Evolutionary conservation across 352 stramenopile species (phyloP).

Genomic region (Phytophthora sp.): DNA sequence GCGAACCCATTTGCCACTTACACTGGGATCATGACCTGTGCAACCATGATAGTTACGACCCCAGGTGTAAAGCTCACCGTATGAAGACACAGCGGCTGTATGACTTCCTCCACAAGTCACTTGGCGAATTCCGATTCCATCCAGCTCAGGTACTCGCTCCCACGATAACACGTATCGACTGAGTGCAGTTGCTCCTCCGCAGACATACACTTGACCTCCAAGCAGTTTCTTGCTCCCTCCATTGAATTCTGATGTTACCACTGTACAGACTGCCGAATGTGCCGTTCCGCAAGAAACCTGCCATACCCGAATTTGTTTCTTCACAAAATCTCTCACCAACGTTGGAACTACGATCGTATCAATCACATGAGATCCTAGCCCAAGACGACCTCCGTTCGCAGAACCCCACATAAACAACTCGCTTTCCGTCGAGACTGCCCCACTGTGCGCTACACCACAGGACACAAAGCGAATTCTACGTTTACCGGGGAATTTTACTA

Average conservation of each 20-base stretch:
- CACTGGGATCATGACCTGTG: slow-evolving; percentile 76
- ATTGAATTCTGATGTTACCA: slow-evolving; percentile 63
- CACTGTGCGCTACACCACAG: slow-evolving; percentile 88
- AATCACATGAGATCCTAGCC: slow-evolving; percentile 76
- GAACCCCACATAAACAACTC: slow-evolving; percentile 92
- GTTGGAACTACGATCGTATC: slow-evolving; percentile 76
- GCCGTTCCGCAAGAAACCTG: slow-evolving; percentile 74
- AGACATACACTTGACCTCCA: slow-evolving; percentile 90
- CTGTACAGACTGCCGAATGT: slow-evolving; percentile 84
- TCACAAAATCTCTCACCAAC: slow-evolving; percentile 79
- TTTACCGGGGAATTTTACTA: slow-evolving; percentile 70
- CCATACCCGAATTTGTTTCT: slow-evolving; percentile 73
- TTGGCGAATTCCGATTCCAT: slow-evolving; percentile 58
- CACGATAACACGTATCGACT: slow-evolving; percentile 79
- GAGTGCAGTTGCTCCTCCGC: slow-evolving; percentile 84
- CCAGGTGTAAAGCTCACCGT: slow-evolving; percentile 94
- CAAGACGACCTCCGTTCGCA: slow-evolving; percentile 91
- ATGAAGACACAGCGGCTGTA: slow-evolving; percentile 87
- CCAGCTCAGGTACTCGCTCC: slow-evolving; percentile 64
- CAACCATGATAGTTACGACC: slow-evolving; percentile 90
- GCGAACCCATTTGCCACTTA: slow-evolving; percentile 16
- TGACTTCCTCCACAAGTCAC: slow-evolving; percentile 90
- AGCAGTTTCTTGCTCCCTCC: slow-evolving; percentile 63
- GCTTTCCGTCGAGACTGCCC: slow-evolving; percentile 64
- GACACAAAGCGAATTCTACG: slow-evolving; percentile 81